Conservation (phyloP, 352 stramenopile species). For the Globisporangium emineosum region DNA sequence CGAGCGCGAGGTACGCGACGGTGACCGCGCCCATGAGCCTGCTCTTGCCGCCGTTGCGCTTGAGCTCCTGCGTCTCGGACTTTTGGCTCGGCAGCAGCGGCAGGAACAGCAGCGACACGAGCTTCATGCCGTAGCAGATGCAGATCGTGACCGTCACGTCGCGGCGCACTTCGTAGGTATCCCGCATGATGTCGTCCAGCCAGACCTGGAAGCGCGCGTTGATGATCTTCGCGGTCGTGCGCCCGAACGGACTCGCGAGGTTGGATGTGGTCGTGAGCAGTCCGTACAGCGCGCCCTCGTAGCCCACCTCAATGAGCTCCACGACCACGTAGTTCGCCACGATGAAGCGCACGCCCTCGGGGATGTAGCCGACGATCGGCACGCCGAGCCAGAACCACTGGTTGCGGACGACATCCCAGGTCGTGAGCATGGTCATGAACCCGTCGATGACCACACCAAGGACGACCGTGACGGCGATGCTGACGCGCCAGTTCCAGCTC, state of each 20-base stretch:
- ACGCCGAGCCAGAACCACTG: slow-evolving; percentile 67
- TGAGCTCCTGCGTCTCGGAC: slow-evolving; percentile 43
- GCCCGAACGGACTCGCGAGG: slow-evolving; percentile 40
- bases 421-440: slow-evolving; percentile 48
- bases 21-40: slow-evolving; percentile 32
- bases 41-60: slow-evolving; percentile 35
- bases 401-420: slow-evolving; percentile 54
- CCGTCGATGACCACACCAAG: slow-evolving; percentile 25
- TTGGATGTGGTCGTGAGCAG: slow-evolving; percentile 55
- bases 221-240: slow-evolving; percentile 45
- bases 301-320: slow-evolving; percentile 42
- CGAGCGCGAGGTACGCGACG: slow-evolving; percentile 31
- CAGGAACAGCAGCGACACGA: slow-evolving; percentile 46
- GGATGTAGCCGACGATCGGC: slow-evolving; percentile 45
- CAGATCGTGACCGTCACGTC: slow-evolving; percentile 60
- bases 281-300: slow-evolving; percentile 56
- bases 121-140: slow-evolving; percentile 56
- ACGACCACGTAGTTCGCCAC: slow-evolving; percentile 62
- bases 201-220: slow-evolving; percentile 53
- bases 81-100: slow-evolving; percentile 51
- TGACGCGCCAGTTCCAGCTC: slow-evolving; percentile 57
- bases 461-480: slow-evolving; percentile 36
- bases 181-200: slow-evolving; percentile 39
- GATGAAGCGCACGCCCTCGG: slow-evolving; percentile 54
- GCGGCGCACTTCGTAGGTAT: slow-evolving; percentile 41